Base-by-base conservation (phyloP, 768 basidiomycete genomes). In the Tephrocybe sp. region DNA sequence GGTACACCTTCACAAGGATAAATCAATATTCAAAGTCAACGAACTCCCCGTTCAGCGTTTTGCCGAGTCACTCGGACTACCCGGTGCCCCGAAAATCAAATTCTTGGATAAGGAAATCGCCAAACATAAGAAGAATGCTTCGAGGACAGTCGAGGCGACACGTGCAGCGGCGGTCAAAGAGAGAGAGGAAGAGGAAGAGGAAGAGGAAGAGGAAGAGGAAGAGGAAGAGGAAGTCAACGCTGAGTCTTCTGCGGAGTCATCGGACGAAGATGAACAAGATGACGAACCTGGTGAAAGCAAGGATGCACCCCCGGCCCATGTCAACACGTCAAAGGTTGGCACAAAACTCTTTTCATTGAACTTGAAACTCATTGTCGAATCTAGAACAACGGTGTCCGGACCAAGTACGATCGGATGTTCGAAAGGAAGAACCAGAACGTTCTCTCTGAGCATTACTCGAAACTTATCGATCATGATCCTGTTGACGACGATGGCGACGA, bases 361-460 rank as follows among this genome's bases (percentile, higher is more conserved):
- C 37, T 31, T 30, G 39, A 45, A 6, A 27, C 21, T 15, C 32
- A 22, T 15, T 27, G 16, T 19, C 24, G 21, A 27, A 12, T 38
- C 41, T 36, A 43, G 75, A 60, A 67, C 36, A 62, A 65, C 9
- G 71, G 68, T 35, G 85, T 89, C 0, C 82, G 89, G 43, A 98
- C 96, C 2, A 98, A 96, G 69, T 97, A 98, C 66, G 96, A 98
- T 67, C 83, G 92, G 44, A 98, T 99, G 94, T 98, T 98, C 64
- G 89, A 90, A 62, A 83, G 95, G 49, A 96, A 92, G 66, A 98
- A 97, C 64, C 95, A 97, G 65, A 87, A 84, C 55, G 86, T 98
- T 41, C 78, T 98, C 26, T 92, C 94, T 0, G 82, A 85, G 52
- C 94, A 97, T 66, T 98, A 97, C 71, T 78, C 74, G 49, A 92